Evolutionary conservation across 2,329 filamentous ascomycete genomes (phyloP), one percentile per base, ranked within the genome.

Genomic region (Pseudogymnoascus pannorum): DNA sequence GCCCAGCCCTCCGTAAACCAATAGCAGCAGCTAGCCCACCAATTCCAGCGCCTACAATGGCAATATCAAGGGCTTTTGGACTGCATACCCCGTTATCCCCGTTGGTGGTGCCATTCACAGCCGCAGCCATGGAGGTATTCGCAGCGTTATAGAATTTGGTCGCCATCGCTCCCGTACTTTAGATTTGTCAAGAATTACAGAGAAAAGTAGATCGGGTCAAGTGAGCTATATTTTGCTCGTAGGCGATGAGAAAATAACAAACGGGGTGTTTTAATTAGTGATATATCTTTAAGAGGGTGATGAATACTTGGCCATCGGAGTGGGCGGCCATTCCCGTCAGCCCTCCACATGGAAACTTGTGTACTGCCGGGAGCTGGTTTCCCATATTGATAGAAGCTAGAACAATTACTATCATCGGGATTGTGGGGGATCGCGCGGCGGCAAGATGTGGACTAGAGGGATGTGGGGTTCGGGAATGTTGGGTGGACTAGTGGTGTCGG

Each of bases 11-110:
- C 33, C 66, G 48, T 4, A 68, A 38, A 5, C 76, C 78, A 35
- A 86, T 79, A 1, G 80, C 81, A 1, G 79, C 76, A 7, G 75
- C 75, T 7, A 84, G 71, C 0, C 82, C 81, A 7, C 80, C 81
- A 38, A 84, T 82, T 2, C 82, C 81, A 1, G 72, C 66, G 5
- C 67, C 67, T 9, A 67, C 66, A 42, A 42, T 42, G 20, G 38
- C 38, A 42, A 42, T 20, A 42, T 42, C 18, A 20, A 42, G 38
- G 6, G 4, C 16, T 5, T 20, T 20, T 9, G 9, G 16, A 12
- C 16, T 12, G 38, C 9, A 11, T 20, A 12, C 38, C 18, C 9
- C 38, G 16, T 42, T 42, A 12, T 20, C 4, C 9, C 9, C 38
- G 9, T 11, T 20, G 33, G 62, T 57, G 5, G 20, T 36, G 20